Evolutionary conservation across 2,329 filamentous ascomycete species (phyloP), one percentile per base, ranked within the genome.

Genomic region (Fusarium redolens): DNA sequence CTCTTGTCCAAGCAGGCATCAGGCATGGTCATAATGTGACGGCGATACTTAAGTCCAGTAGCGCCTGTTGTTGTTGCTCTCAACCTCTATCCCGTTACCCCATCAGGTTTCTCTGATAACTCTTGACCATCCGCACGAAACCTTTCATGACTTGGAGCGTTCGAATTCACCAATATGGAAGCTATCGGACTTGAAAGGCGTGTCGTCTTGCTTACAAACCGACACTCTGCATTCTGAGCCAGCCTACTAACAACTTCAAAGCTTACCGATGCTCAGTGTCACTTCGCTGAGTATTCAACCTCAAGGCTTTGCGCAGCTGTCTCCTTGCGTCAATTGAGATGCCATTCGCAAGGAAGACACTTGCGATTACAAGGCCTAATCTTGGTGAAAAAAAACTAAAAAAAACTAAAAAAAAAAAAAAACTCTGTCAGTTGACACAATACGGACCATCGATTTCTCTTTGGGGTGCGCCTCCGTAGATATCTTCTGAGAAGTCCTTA

Each of bases 31-130:
- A 15, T 31, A 25, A 35, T 41, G 45, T 48, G 35, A 48, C 28
- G n/a, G 28, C 28, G 30, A 65, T 65, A 48, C 18, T 51, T 38
- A 28, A 65, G 28, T 31, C 28, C 44, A 58, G 28, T 9, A 14
- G 52, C 61, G 45, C 45, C 57, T 61, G 52, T 61, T 62, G 37
- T 48, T 61, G 52, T 61, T 62, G 37, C 35, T 31, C 35, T 37
- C 47, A 43, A 33, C n/a, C 22, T 33, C 20, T 14, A 33, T 37
- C 11, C 48, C n/a, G 22, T 40, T 40, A 22, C 22, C 22, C 33
- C 25, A 17, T 28, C 41, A 2, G 18, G 20, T 17, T 50, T 37
- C 31, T 10, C 14, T 20, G 55, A 50, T 18, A 47, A 37, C 8
- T 58, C 7, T 37, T 13, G 25, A 12, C 31, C 22, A n/a, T 7